Conservation (phyloP, 2,329 filamentous ascomycete species). For the Anthostomella pinea region DNA sequence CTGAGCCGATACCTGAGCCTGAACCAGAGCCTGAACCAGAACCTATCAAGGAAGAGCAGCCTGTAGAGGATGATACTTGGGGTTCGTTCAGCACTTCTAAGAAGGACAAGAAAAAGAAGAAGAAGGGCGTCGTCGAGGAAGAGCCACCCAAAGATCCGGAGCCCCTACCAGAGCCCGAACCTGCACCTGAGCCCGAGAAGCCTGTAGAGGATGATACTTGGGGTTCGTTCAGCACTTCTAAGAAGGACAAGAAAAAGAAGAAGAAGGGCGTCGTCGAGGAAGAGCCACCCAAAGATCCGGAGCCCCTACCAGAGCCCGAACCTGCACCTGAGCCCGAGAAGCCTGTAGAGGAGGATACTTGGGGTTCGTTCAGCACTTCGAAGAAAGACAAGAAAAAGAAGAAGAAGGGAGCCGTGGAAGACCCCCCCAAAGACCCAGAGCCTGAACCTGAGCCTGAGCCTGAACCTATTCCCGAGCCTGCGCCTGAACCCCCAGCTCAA, state of each 20-base stretch:
- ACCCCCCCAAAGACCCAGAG: constrained; percentile 8
- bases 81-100: constrained; percentile 17
- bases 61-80: constrained; percentile 21
- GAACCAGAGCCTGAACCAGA: constrained; percentile 21
- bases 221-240: constrained; percentile 7
- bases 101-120: constrained; percentile 33
- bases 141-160: constrained; percentile 11
- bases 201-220: constrained; percentile 21
- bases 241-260: constrained; percentile 31
- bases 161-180: constrained; percentile 16
- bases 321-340: constrained; percentile 14
- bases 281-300: constrained; percentile 20
- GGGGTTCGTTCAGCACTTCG: constrained; percentile 30
- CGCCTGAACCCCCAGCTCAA: constrained; percentile 1
- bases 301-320: constrained; percentile 30
- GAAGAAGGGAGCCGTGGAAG: constrained; percentile 33
- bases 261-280: constrained; percentile 23
- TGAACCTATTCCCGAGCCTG: constrained; percentile 5
- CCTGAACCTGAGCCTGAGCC: constrained; percentile 14
- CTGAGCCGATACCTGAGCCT: constrained; percentile 23
- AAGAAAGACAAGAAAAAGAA: constrained; percentile 35
- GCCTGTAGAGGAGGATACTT: constrained; percentile 27
- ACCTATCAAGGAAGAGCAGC: constrained; percentile 11
- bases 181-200: constrained; percentile 19
- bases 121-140: constrained; percentile 22